Percentiles rank a stretch among this genome's conserved stretches.
Conservation (phyloP, 2,329 filamentous ascomycete genomes). For the Sporothrix pseudoabietina region DNA sequence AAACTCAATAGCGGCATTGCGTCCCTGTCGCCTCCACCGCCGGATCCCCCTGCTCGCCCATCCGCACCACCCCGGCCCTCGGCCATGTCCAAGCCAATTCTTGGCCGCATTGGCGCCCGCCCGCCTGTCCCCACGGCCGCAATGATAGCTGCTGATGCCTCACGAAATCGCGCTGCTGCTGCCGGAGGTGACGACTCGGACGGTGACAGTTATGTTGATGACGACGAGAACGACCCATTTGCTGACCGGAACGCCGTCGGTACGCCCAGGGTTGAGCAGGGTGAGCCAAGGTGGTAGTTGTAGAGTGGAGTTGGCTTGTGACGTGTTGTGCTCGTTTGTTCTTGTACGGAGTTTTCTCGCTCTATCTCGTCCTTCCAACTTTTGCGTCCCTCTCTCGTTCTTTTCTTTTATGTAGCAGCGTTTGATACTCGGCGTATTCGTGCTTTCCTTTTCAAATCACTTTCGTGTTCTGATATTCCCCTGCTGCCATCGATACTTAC, state of each 20-base stretch:
- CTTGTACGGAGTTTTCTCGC: not conserved
- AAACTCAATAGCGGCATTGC: not conserved
- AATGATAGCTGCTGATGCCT: constrained; percentile 44
- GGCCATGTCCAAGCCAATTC: constrained; percentile 49
- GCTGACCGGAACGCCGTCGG: constrained; percentile 74
- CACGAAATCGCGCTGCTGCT: constrained; percentile 39
- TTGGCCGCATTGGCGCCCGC: not conserved
- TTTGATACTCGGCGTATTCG: not conserved
- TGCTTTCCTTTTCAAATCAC: not conserved
- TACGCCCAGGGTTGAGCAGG: constrained; percentile 46
- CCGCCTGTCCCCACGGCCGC: constrained; percentile 27
- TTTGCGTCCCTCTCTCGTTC: not conserved
- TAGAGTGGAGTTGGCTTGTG: not conserved
- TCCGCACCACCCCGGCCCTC: constrained; percentile 53
- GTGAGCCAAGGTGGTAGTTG: constrained; percentile 41
- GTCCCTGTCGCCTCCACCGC: constrained; percentile 35
- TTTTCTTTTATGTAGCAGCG: constrained; percentile 11
- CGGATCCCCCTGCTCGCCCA: constrained; percentile 45
- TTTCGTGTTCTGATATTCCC: constrained; percentile 9
- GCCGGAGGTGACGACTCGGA: constrained; percentile 45
- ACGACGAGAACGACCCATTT: constrained; percentile 84
- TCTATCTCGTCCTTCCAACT: not conserved
- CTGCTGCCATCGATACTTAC: not conserved
- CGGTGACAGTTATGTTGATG: constrained; percentile 62
- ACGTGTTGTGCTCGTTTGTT: not conserved